phyloP scores from a whole-genome alignment of 768 basidiomycete species.

The Termitomyces sp. region DNA sequence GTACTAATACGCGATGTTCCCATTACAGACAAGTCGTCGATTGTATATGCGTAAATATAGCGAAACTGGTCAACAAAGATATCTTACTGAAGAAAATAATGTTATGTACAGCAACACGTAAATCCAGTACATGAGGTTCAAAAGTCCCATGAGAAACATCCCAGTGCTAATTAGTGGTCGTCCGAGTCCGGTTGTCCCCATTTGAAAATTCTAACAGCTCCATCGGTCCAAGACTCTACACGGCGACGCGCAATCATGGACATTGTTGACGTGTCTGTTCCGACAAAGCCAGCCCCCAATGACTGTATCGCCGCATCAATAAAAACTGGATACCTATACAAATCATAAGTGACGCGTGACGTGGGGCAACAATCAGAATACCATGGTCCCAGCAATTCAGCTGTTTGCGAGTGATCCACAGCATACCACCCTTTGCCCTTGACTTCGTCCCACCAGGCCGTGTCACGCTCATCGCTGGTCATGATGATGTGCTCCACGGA shows the following conservation, averaged over 20 bases:
- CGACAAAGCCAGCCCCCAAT: slow-evolving; percentile 60
- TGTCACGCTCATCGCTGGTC: slow-evolving; percentile 57
- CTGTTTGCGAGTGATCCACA: slow-evolving; percentile 45
- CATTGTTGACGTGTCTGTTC: slow-evolving; percentile 70
- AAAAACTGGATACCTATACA: slow-evolving; percentile 60
- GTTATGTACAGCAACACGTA: not conserved
- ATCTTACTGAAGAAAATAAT: not conserved
- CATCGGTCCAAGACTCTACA: slow-evolving; percentile 61
- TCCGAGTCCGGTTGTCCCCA: slow-evolving; percentile 58
- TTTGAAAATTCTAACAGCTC: slow-evolving; percentile 42
- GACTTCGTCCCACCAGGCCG: slow-evolving; percentile 55
- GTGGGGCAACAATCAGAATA: slow-evolving; percentile 13
- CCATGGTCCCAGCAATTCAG: slow-evolving; percentile 43
- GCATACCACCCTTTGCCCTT: slow-evolving; percentile 42
- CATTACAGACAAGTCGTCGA: not conserved
- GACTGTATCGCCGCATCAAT: slow-evolving; percentile 73
- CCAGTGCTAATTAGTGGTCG: slow-evolving; percentile 36
- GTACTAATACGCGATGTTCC: not conserved
- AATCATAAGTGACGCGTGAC: not conserved
- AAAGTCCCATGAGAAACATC: slow-evolving; percentile 2
- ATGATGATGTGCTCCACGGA: slow-evolving; percentile 49
- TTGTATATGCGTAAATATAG: not conserved
- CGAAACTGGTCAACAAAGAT: not conserved
- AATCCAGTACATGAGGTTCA: not conserved
- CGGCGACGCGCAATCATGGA: slow-evolving; percentile 59